These are phyloP conservation scores for Rhipidocladum racemiflorum DNA, from an alignment of 176 grass and related monocot species.

Conservation along the genomic window DNA sequence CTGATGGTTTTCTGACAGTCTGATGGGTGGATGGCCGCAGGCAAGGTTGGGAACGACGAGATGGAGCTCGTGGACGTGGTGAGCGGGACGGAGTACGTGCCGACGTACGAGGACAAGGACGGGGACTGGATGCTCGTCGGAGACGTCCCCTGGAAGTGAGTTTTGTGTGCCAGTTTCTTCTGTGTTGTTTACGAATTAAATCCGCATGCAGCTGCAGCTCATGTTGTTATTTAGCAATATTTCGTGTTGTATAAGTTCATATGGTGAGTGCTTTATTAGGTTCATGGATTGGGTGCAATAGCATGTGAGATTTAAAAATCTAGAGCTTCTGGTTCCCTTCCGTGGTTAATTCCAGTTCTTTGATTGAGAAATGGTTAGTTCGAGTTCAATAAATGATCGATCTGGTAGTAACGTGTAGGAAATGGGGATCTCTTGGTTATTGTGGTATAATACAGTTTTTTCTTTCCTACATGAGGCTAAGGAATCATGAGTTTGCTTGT, in stretches of 20 bases:
- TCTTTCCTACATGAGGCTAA: not conserved
- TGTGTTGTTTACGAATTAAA: not conserved
- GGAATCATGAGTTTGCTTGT: not conserved
- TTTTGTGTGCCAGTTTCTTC: not conserved
- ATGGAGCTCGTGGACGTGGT: slow-evolving; percentile 74
- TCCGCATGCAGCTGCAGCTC: not conserved
- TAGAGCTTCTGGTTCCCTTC: not conserved
- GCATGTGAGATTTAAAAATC: not conserved
- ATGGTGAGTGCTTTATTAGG: not conserved
- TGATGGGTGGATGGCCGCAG: slow-evolving; percentile 30
- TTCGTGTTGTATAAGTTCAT: not conserved
- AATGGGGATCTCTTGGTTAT: not conserved
- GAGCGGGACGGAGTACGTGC: slow-evolving; percentile 68
- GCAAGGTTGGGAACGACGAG: slow-evolving; percentile 60
- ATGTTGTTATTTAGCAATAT: not conserved
- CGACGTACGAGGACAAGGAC: slow-evolving; percentile 91
- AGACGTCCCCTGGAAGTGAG: slow-evolving; percentile 88
- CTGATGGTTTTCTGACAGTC: not conserved
- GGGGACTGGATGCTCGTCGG: slow-evolving; percentile 91
- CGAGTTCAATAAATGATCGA: not conserved
- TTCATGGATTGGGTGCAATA: not conserved
- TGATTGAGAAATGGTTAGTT: not conserved
- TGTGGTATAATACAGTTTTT: not conserved
- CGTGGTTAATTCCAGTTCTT: not conserved
- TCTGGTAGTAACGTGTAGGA: not conserved